Evolutionary conservation across 805 yeast species (phyloP).

Genomic region (Maudiozyma barnettii): DNA sequence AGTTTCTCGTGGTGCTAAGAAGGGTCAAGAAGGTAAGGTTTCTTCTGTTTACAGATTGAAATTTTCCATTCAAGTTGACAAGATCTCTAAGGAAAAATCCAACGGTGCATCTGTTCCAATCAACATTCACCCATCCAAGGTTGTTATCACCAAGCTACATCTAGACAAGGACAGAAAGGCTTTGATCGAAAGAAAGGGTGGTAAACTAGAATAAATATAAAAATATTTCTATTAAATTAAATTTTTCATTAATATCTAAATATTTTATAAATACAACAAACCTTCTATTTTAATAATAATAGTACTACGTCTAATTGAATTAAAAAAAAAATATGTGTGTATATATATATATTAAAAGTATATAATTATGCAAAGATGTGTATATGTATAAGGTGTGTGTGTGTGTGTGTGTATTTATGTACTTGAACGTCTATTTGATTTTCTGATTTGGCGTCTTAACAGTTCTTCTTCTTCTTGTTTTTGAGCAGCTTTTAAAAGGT

Average conservation of each 20-base stretch:
- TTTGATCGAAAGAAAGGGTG: conserved; percentile 94
- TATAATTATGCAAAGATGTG: too few species aligned
- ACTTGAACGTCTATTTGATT: not conserved
- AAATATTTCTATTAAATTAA: not conserved
- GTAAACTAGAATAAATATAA: conserved; percentile 70
- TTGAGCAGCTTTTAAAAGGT: conserved; percentile 15
- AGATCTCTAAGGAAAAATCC: conserved; percentile 92
- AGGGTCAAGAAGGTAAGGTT: conserved; percentile 98
- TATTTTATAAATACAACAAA: not conserved
- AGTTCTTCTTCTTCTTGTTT: conserved; percentile 1
- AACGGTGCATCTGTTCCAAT: conserved; percentile 95
- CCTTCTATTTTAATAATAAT: not conserved
- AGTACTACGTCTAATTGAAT: too few species aligned
- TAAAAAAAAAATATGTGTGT: not conserved
- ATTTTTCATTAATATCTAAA: not conserved
- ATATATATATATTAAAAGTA: too few species aligned
- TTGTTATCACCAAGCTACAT: conserved; percentile 95
- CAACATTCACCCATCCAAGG: conserved; percentile 96
- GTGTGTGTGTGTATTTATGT: too few species aligned
- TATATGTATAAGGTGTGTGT: too few species aligned
- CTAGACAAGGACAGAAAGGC: conserved; percentile 98
- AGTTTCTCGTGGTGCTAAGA: conserved; percentile 97
- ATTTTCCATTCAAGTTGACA: conserved; percentile 90
- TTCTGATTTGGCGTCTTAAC: not conserved
- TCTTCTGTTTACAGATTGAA: conserved; percentile 97